These are phyloP conservation scores for Proliferodiscus dingleyae DNA, from an alignment of 2,329 filamentous ascomycete genomes.

Conservation along the genomic window DNA sequence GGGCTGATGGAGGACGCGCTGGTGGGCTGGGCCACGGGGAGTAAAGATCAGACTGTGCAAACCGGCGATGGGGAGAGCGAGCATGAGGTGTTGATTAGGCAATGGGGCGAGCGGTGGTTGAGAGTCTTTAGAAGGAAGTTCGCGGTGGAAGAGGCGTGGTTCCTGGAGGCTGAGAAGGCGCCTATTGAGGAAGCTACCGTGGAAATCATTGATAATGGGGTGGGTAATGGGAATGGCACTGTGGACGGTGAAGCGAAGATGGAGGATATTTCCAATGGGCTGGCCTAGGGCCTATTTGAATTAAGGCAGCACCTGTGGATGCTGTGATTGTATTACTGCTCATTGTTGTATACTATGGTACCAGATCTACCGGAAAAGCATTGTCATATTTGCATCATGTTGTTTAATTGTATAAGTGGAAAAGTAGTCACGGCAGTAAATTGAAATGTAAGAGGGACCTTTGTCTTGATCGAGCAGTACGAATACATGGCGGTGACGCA, in stretches of 20 bases:
- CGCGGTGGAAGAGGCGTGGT: conserved; percentile 76
- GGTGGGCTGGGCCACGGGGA: conserved; percentile 64
- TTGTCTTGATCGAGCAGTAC: background rate
- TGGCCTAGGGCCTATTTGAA: background rate
- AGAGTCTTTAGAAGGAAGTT: conserved; percentile 77
- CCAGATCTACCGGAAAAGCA: too few relatives aligned
- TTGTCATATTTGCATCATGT: too few relatives aligned
- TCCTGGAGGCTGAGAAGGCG: conserved; percentile 36
- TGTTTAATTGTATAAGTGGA: too few relatives aligned
- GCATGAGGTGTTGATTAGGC: conserved; percentile 60
- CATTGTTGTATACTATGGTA: too few relatives aligned
- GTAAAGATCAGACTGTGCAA: conserved; percentile 73
- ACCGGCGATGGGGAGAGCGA: conserved; percentile 52
- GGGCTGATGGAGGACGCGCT: conserved; percentile 74
- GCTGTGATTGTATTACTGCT: background rate
- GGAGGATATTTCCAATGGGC: background rate
- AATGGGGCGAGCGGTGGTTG: conserved; percentile 84
- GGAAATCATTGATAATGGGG: conserved; percentile 2
- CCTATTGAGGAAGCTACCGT: conserved; percentile 9
- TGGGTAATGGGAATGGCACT: background rate
- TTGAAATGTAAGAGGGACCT: background rate
- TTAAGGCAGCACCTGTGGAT: background rate
- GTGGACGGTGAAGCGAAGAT: background rate
- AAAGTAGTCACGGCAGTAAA: too few relatives aligned
- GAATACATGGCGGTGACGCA: background rate